Percentiles rank a stretch among this genome's conserved stretches.
These are phyloP conservation scores for Elongisporangium prolatum DNA, from an alignment of 352 stramenopile genomes.

Conservation along the genomic window DNA sequence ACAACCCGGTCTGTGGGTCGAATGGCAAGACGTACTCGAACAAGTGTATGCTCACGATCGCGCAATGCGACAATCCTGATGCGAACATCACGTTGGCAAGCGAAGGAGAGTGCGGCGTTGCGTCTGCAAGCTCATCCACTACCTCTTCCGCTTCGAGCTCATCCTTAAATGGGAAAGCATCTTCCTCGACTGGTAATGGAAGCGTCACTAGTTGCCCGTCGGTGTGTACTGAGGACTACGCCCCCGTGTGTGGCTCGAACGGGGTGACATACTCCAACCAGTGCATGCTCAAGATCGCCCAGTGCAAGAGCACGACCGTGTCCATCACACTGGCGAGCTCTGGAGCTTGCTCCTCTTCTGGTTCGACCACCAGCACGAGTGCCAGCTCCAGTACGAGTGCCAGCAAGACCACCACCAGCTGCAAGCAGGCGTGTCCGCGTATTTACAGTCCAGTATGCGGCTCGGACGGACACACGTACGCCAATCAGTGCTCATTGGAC, in stretches of 20 bases:
- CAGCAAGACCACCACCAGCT: not conserved
- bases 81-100: constrained; percentile 15
- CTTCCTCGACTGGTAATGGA: constrained; percentile 1
- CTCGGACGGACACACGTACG: constrained; percentile 20
- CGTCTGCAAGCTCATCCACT: not conserved
- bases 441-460: constrained; percentile 14
- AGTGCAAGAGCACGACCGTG: constrained; percentile 8
- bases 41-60: constrained; percentile 30
- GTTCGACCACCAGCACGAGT: not conserved
- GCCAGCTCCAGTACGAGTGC: not conserved
- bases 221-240: constrained; percentile 22
- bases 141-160: not conserved
- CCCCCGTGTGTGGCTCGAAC: constrained; percentile 34
- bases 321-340: constrained; percentile 1
- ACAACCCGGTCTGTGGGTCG: constrained; percentile 27
- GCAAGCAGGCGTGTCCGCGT: not conserved
- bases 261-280: constrained; percentile 33
- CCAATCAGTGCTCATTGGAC: constrained; percentile 16
- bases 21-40: constrained; percentile 33
- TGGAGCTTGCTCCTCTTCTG: not conserved
- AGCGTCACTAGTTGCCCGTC: constrained; percentile 10
- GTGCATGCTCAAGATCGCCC: constrained; percentile 32
- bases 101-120: constrained; percentile 15
- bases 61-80: constrained; percentile 24
- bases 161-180: not conserved